Evolutionary conservation across 2,329 filamentous ascomycete species (phyloP), one percentile per base, ranked within the genome.

Genomic region (Microdochium paspali): DNA sequence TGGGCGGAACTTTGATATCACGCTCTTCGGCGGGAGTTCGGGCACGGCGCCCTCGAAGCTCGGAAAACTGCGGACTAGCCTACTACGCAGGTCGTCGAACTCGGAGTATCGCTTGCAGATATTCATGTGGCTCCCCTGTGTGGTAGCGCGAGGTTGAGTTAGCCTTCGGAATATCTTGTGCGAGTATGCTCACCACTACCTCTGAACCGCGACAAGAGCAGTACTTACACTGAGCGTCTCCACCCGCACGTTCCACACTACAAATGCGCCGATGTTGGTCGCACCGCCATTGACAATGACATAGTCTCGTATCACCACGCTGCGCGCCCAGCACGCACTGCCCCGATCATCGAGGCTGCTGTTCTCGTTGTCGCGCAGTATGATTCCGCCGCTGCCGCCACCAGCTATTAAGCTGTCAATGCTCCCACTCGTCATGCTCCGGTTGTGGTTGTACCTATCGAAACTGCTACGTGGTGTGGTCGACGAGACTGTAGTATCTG

Each of bases 231-330:
- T 85, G 45, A 97, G 70, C 3, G 90, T 96, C 63, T 93, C 83
- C 42, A 98, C 87, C 44, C 77, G 81, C 58, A 93, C 90, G 61
- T 89, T 93, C 87, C 88, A 98, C 7, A 95, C 90, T 1, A 96
- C 88, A 68, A 97, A 98, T 2, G 90, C 87, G n/a, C 91, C 91
- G 24, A 81, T 73, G 54, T 73, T 78, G 13, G 73, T 77, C 30
- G 73, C 63, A 52, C 74, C 73, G 45, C 76, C 72, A 50, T 80
- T 77, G 43, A 84, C 73, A 20, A 79, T 56, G 10, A 76, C 75
- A 59, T 77, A 67, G 57, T 79, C 76, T 31, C 72, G 68, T 39
- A 84, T 72, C 53, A 77, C 71, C 47, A 83, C 80, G 59, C 77
- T 80, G 64, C 71, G 76, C 25, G 80, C 80, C 80, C 80, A 84